Evolutionary conservation across 164 flowering plant genomes (phyloP), one percentile per base, ranked within the genome.

Genomic region (Houttuynia cordata): DNA sequence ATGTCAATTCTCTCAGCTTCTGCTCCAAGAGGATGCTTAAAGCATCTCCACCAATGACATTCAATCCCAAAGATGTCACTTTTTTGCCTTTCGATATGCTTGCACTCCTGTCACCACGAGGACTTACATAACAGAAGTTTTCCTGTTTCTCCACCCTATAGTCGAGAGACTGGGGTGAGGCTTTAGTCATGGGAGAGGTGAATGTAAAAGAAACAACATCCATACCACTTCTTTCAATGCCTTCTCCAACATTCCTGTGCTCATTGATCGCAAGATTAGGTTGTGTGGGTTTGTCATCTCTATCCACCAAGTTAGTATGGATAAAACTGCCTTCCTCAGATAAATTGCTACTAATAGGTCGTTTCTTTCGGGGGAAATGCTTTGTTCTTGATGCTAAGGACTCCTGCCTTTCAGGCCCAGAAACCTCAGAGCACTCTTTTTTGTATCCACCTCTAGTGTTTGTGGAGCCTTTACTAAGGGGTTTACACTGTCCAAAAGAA

Each of bases 131-230:
- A 58, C 62, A 30, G 10, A 45, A n/a, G n/a, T 67, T 56, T 23
- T 45, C 67, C 62, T 40, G 71, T 62, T 58, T 71, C 66, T 72
- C 78, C 12, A n/a, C 45, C 60, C 24, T 57, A 51, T 56, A 53
- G 15, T 18, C 60, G 19, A 59, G 34, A 19, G 66, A 56, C 34
- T 24, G 66, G 60, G 79, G 68, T 56, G 70, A 30, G 24, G 85
- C 57, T 52, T 62, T 62, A 42, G 75, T 67, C 73, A 90, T 64
- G 52, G 99, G 97, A 37, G 96, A 79, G 45, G 83, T 88, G 67
- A 93, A 90, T 41, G 99, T 88, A 70, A 93, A 93, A 20, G 99
- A 93, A 70, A 93, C 82, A 70, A 91, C 89, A 75, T 90, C 97
- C 67, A 70, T 79, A 58, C 87, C 81, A 49, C 76, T 84, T 61